These are phyloP conservation scores for Coemansia sp. DNA, from an alignment of 192 early-diverging fungal genomes.

Conservation along the genomic window DNA sequence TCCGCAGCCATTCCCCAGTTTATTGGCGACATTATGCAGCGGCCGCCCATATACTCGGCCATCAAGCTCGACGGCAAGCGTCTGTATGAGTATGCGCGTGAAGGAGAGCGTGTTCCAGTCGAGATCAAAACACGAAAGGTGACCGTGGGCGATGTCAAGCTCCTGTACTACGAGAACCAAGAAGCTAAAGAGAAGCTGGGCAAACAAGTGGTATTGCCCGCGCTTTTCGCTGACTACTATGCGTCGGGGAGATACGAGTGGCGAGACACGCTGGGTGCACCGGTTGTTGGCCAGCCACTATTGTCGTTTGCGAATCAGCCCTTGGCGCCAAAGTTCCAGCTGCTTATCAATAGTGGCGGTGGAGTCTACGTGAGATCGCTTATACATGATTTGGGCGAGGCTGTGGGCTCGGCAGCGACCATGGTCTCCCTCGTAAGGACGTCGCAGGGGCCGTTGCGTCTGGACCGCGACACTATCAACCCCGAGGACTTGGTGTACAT, in stretches of 20 bases:
- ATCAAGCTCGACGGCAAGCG: slow-evolving; percentile 68
- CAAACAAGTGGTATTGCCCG: slow-evolving; percentile 14
- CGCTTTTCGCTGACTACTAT: slow-evolving; percentile 19
- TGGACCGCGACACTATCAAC: slow-evolving; percentile 54
- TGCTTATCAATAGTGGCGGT: slow-evolving; percentile 65
- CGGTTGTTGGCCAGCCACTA: slow-evolving; percentile 18
- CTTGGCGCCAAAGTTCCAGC: slow-evolving; percentile 53
- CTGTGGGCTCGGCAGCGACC: slow-evolving; percentile 60
- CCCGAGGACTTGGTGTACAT: slow-evolving; percentile 44
- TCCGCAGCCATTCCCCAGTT: slow-evolving; percentile 54
- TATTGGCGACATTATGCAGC: slow-evolving; percentile 63
- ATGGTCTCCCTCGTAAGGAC: slow-evolving; percentile 66
- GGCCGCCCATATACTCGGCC: slow-evolving; percentile 75
- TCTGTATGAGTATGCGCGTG: slow-evolving; percentile 73
- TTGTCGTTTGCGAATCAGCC: slow-evolving; percentile 25
- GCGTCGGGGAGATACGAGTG: slow-evolving; percentile 17
- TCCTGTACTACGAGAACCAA: slow-evolving; percentile 22
- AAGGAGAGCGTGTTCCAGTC: slow-evolving; percentile 26
- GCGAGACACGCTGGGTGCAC: background rate
- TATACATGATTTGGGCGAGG: slow-evolving; percentile 66
- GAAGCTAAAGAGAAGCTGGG: background rate
- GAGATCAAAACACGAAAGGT: slow-evolving; percentile 20
- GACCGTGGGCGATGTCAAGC: slow-evolving; percentile 17
- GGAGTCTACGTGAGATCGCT: slow-evolving; percentile 77
- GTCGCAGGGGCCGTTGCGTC: slow-evolving; percentile 59